Conservation (phyloP, 2,329 filamentous ascomycete species). For the Dryadomyces quercus-mongolicae region DNA sequence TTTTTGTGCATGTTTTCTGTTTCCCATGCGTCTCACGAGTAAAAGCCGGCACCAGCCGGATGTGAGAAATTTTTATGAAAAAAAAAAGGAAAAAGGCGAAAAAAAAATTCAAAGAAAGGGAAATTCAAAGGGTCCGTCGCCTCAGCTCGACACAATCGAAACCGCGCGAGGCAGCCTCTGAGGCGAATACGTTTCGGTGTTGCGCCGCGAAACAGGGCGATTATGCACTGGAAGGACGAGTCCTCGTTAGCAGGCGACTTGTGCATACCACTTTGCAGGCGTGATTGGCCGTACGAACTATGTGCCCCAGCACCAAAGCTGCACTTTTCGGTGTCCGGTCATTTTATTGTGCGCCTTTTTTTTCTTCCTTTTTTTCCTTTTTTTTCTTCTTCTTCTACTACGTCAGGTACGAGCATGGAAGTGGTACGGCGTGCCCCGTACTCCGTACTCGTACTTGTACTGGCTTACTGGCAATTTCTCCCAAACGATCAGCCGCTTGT, state of each 20-base stretch:
- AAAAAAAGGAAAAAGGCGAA: too few species aligned
- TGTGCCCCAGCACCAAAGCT: background rate
- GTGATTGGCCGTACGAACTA: background rate
- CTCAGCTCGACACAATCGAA: constrained; percentile 7
- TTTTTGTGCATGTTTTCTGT: too few species aligned
- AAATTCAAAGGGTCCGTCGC: too few species aligned
- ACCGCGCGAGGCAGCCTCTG: constrained; percentile 7
- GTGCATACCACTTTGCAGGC: background rate
- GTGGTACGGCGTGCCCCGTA: background rate
- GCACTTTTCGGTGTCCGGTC: background rate
- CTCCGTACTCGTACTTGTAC: too few species aligned
- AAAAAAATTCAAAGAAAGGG: background rate
- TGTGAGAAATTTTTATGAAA: too few species aligned
- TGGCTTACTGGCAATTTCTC: background rate
- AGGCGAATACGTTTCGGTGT: constrained; percentile 6
- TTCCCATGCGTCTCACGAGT: too few species aligned
- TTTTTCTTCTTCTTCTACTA: background rate
- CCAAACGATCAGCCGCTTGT: background rate
- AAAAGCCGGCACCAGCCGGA: too few species aligned
- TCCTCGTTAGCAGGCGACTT: background rate
- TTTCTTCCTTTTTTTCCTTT: background rate
- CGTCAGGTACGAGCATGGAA: too few species aligned
- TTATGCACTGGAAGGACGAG: background rate
- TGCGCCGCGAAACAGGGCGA: background rate
- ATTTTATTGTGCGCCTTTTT: background rate